Evolutionary conservation across 805 yeast genomes (phyloP), one percentile per base, ranked within the genome.

Genomic region (Metschnikowia sp.): DNA sequence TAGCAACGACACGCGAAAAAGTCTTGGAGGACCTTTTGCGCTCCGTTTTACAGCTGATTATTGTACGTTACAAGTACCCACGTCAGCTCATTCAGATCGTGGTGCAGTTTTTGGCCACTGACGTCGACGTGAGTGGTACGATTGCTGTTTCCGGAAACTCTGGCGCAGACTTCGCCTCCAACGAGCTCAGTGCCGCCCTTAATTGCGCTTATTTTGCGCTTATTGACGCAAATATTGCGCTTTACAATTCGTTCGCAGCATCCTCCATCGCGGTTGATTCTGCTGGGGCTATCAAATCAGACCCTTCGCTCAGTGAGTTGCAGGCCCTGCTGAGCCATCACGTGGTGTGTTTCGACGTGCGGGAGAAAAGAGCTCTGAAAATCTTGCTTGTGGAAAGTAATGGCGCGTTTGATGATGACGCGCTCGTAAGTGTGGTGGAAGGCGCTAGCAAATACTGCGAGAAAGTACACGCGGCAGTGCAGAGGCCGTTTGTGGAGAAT

Each of bases 161-260:
- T 34, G 61, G 54, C 22, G 49, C 55, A 11, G 62, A 54, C 30
- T 65, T 57, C 50, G 62, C 75, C 28, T 63, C 71, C 36, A 74
- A 76, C 46, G 89, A 87, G 59, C 64, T 88, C 37, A 77, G 82
- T 43, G 82, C 84, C 1, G 83, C 86, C 19, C 74, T 92, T 35
- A 92, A 94, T 63, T 83, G 89, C 2, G 69, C 83, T 1, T 82
- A 74, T 52, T 66, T 87, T 52, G 96, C 97, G 0, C 74, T 92
- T 38, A 63, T 90, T 1, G 92, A 90, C 63, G 86, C 96, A 7
- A 89, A 88, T 39, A 74, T 91, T 15, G 84, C 89, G 0, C 64
- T 92, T 45, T 70, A 74, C 40, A 66, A 77, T n/a, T 78, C 90
- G 0, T 83, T 84, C 56, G 75, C 80, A 0, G 79, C 90, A 13